These are phyloP conservation scores for Metschnikowia dekortorum DNA, from an alignment of 805 yeast genomes.

Conservation along the genomic window DNA sequence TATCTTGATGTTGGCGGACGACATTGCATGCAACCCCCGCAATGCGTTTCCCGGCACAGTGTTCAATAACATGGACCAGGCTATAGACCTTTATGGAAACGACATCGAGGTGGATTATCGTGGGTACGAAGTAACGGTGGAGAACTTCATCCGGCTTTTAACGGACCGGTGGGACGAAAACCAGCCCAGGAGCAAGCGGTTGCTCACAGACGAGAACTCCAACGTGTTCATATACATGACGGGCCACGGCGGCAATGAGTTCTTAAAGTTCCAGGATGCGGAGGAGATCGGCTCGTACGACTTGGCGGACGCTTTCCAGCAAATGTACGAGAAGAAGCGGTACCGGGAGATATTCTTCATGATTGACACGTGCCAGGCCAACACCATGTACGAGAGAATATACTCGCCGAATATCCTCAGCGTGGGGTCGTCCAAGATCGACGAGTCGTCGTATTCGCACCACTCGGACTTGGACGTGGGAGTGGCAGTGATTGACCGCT, in stretches of 20 bases:
- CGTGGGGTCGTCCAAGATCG: conserved; percentile 85
- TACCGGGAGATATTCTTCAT: conserved; percentile 94
- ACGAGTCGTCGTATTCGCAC: conserved; percentile 90
- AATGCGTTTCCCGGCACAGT: conserved; percentile 96
- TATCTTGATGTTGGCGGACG: conserved; percentile 93
- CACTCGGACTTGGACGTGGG: conserved; percentile 95
- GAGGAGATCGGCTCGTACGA: conserved; percentile 95
- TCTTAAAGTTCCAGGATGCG: conserved; percentile 95
- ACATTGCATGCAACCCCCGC: conserved; percentile 93
- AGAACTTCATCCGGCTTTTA: conserved; percentile 83
- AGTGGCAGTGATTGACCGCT: conserved; percentile 95
- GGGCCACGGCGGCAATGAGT: conserved; percentile 98
- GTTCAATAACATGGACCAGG: conserved; percentile 89
- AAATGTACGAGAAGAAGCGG: conserved; percentile 93
- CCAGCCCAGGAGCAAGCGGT: conserved; percentile 87
- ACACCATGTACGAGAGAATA: conserved; percentile 90
- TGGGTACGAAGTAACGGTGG: conserved; percentile 98
- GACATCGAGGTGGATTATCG: conserved; percentile 93
- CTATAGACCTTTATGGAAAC: conserved; percentile 89
- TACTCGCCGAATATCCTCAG: conserved; percentile 90
- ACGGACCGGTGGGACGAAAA: conserved; percentile 96
- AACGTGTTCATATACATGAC: conserved; percentile 93
- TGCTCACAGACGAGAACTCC: conserved; percentile 88
- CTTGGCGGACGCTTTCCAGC: conserved; percentile 94
- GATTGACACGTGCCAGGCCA: conserved; percentile 99